Evolutionary conservation across 2,329 filamentous ascomycete genomes (phyloP).

Genomic region (Aspergillus sp.): DNA sequence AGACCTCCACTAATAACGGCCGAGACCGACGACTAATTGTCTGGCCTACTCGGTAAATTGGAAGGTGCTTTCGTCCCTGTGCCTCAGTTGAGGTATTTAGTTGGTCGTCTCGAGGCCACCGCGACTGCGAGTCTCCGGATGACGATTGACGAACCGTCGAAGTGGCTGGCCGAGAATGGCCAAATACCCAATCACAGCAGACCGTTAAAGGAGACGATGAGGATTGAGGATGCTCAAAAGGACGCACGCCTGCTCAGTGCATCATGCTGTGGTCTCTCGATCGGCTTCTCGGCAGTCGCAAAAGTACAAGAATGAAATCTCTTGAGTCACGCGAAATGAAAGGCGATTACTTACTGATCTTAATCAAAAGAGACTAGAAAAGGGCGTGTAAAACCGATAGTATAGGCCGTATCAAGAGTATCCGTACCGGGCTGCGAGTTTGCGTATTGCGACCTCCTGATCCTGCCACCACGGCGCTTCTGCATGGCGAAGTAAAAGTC

Average conservation of each 20-base stretch:
- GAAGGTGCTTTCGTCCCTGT: background rate
- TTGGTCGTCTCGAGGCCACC: no score
- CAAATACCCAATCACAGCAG: slow-evolving; percentile 8
- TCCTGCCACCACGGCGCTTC: slow-evolving; percentile 1
- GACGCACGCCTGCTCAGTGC: no score
- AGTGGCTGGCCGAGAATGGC: background rate
- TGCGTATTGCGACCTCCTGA: background rate
- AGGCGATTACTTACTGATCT: background rate
- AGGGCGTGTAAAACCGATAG: background rate
- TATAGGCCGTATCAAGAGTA: no score
- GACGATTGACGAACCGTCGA: slow-evolving; percentile 1
- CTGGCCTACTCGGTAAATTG: background rate
- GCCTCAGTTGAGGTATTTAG: background rate
- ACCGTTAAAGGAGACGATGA: background rate
- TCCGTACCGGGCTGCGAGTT: no score
- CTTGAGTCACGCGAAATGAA: no score
- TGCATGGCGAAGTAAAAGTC: slow-evolving; percentile 9
- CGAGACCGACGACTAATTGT: background rate
- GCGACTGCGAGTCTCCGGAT: background rate
- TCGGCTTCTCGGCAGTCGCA: slow-evolving; percentile 2
- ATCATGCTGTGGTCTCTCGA: background rate
- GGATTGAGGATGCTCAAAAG: background rate
- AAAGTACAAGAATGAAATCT: background rate
- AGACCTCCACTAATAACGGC: background rate
- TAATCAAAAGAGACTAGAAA: background rate